A percentile compares a stretch with the other conserved stretches of the same genome.
Evolutionary conservation across 352 stramenopile species (phyloP).

Genomic region (Lagenidium sp.): DNA sequence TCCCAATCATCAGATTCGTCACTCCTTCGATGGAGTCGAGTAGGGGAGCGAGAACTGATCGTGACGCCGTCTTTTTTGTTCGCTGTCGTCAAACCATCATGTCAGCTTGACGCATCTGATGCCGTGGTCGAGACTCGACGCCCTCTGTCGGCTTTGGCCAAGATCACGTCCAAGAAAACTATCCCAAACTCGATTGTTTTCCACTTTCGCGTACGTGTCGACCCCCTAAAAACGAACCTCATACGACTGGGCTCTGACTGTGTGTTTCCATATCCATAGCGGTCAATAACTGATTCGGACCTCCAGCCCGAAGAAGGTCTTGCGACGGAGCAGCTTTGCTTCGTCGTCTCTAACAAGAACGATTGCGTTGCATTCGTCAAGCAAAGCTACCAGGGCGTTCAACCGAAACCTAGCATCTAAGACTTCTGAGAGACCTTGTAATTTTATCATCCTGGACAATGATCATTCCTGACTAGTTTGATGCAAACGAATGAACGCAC

Average conservation of each 20-base stretch:
- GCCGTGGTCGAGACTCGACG: slow-evolving; percentile 54
- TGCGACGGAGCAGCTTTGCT: slow-evolving; percentile 16
- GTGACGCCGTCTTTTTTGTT: slow-evolving; percentile 43
- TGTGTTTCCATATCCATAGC: background rate
- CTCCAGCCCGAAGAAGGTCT: slow-evolving; percentile 1
- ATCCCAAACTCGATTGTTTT: slow-evolving; percentile 63
- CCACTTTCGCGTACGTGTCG: slow-evolving; percentile 52
- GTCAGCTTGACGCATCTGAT: slow-evolving; percentile 11
- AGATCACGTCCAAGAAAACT: slow-evolving; percentile 45
- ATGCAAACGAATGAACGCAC: no score
- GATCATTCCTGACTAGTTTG: no score
- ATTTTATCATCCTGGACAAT: no score
- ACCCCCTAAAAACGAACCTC: background rate
- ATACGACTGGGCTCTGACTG: background rate
- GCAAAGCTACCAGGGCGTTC: slow-evolving; percentile 17
- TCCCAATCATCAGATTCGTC: slow-evolving; percentile 5
- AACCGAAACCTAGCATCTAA: no score
- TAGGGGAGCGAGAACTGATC: slow-evolving; percentile 63
- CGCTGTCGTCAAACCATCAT: slow-evolving; percentile 14
- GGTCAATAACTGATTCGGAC: background rate
- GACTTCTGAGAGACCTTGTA: no score
- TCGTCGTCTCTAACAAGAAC: slow-evolving; percentile 23
- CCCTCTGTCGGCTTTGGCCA: slow-evolving; percentile 34
- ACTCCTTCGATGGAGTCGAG: slow-evolving; percentile 16
- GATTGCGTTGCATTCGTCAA: slow-evolving; percentile 23